Percentiles rank a stretch among this genome's conserved stretches.
These are phyloP conservation scores for Gracilariopsis chorda DNA, from an alignment of 23 red algal species.

Conservation along the genomic window DNA sequence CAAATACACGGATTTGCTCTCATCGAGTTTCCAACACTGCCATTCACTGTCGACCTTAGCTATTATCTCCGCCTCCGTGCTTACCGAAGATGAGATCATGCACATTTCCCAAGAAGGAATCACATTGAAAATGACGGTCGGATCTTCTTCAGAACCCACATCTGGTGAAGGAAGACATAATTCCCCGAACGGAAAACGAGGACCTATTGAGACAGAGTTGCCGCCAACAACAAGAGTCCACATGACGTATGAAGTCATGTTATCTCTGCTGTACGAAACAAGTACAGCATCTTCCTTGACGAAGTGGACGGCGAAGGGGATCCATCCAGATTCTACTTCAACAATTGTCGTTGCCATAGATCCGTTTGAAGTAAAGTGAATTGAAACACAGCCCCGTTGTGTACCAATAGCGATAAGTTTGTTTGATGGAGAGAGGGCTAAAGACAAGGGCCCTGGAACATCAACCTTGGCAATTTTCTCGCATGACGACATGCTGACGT, in stretches of 20 bases:
- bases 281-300: conserved; percentile 12
- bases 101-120: conserved; percentile 35
- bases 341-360: neutral
- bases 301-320: conserved; percentile 40
- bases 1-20: conserved; percentile 24
- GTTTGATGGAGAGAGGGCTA: conserved; percentile 16
- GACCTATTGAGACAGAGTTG: neutral
- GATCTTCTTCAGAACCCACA: conserved; percentile 4
- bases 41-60: conserved; percentile 21
- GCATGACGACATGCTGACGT: neutral
- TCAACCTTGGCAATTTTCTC: neutral
- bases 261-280: conserved; percentile 26
- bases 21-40: conserved; percentile 38
- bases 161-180: conserved; percentile 14
- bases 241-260: conserved; percentile 12
- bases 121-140: neutral
- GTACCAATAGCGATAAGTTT: conserved; percentile 30
- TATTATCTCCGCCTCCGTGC: conserved; percentile 32
- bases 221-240: conserved; percentile 10
- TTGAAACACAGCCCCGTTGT: conserved; percentile 7
- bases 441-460: conserved; percentile 10
- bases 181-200: conserved; percentile 29
- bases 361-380: neutral
- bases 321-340: conserved; percentile 62
- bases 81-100: conserved; percentile 35